Percentiles rank a stretch among this genome's conserved stretches.
Conservation (phyloP, 192 early-diverging fungal species). For the Chytriomyces hyalinus region DNA sequence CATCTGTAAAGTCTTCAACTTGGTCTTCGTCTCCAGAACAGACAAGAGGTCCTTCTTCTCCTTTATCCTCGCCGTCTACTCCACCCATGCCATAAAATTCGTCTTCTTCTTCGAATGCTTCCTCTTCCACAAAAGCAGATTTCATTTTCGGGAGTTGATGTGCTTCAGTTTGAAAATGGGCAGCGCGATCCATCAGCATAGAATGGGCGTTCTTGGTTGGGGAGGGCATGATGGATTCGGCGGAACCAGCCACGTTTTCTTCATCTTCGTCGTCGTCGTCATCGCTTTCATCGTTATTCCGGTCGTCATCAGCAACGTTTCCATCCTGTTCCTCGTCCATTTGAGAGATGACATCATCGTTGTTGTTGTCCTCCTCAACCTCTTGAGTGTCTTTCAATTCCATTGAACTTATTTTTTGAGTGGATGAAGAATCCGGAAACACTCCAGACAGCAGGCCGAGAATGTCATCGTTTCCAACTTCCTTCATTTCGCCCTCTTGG, state of each 20-base stretch:
- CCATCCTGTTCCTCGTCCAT: neutral
- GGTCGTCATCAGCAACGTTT: constrained; percentile 12
- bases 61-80: constrained; percentile 36
- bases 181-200: neutral
- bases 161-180: neutral
- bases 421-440: neutral
- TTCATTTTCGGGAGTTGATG: constrained; percentile 25
- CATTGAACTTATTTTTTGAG: neutral
- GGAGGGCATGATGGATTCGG: neutral
- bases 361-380: neutral
- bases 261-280: neutral
- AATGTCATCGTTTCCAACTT: neutral
- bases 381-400: neutral
- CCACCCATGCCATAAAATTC: constrained; percentile 44
- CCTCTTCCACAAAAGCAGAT: constrained; percentile 30
- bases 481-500: neutral
- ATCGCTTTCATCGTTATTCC: neutral
- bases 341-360: neutral
- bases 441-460: constrained; percentile 27
- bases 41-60: constrained; percentile 30
- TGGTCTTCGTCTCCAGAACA: constrained; percentile 38
- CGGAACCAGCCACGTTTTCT: constrained; percentile 8
- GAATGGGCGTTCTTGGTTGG: neutral
- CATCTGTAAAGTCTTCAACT: constrained; percentile 41
- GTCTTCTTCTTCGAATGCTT: constrained; percentile 42